A percentile compares a stretch with the other conserved stretches of the same genome.
These are phyloP conservation scores for Phytophthora kernoviae DNA, from an alignment of 352 stramenopile species.

Conservation along the genomic window DNA sequence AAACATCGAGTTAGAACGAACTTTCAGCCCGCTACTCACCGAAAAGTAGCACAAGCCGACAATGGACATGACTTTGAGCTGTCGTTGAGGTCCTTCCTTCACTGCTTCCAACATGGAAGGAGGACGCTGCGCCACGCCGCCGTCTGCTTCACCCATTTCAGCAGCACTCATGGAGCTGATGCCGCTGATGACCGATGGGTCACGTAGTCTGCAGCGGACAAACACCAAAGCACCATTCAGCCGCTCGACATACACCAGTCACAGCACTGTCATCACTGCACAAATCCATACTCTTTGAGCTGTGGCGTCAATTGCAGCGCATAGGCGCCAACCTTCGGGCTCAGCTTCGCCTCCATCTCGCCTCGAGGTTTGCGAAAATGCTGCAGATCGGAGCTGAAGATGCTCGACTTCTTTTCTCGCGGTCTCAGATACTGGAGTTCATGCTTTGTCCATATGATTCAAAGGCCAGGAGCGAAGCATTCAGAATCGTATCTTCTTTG, in stretches of 20 bases:
- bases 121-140: slow-evolving; percentile 15
- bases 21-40: slow-evolving; percentile 15
- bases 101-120: slow-evolving; percentile 33
- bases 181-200: slow-evolving; percentile 22
- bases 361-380: neutral
- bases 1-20: slow-evolving; percentile 79
- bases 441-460: slow-evolving; percentile 1
- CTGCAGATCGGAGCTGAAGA: neutral
- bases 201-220: slow-evolving; percentile 19
- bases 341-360: slow-evolving; percentile 29
- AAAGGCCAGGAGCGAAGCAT: slow-evolving; percentile 11
- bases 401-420: slow-evolving; percentile 9
- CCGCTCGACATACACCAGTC: too few relatives aligned
- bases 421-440: slow-evolving; percentile 10
- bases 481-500: slow-evolving; percentile 2
- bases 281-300: slow-evolving; percentile 27
- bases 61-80: slow-evolving; percentile 63
- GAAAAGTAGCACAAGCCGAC: slow-evolving; percentile 66
- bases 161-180: slow-evolving; percentile 30
- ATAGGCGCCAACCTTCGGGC: slow-evolving; percentile 27
- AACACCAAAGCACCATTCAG: slow-evolving; percentile 14
- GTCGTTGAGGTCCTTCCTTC: slow-evolving; percentile 49
- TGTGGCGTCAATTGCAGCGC: slow-evolving; percentile 32
- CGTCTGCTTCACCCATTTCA: slow-evolving; percentile 34
- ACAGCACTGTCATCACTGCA: neutral